These are phyloP conservation scores for Arthrobotrys conoides DNA, from an alignment of 2,329 filamentous ascomycete species.

Conservation along the genomic window DNA sequence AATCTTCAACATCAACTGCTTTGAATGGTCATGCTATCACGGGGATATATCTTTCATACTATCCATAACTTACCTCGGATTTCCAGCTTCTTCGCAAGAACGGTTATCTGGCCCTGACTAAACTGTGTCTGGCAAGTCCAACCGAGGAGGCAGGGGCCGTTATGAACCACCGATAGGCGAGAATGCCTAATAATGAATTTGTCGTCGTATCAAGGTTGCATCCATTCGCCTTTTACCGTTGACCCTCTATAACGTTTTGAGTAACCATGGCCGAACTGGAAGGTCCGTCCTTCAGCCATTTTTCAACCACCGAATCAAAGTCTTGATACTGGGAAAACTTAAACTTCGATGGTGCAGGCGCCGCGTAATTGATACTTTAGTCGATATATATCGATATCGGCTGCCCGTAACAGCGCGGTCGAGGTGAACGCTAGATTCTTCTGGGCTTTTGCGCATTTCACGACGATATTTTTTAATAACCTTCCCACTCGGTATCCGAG, in stretches of 20 bases:
- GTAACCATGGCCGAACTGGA: conserved; percentile 19
- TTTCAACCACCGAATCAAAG: not conserved
- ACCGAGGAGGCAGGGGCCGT: conserved; percentile 35
- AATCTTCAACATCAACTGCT: not conserved
- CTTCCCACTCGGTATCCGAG: not conserved
- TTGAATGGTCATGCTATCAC: not conserved
- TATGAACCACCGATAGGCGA: conserved; percentile 46
- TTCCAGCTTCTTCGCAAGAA: too few relatives aligned
- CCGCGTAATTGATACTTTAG: not conserved
- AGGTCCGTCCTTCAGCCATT: not conserved
- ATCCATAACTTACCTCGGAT: not conserved
- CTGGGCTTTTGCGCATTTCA: not conserved
- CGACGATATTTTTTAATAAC: not conserved
- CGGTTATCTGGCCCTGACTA: conserved; percentile 39
- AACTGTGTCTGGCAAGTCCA: conserved; percentile 40
- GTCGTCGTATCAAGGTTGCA: conserved; percentile 12
- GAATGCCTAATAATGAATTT: not conserved
- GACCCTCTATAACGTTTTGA: conserved; percentile 5
- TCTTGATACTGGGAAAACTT: not conserved
- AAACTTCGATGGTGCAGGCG: not conserved
- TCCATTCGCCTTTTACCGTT: not conserved
- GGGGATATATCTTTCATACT: not conserved
- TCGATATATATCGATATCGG: not conserved
- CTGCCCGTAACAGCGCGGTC: not conserved
- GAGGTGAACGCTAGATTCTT: not conserved